phyloP scores from a whole-genome alignment of 169 alveolate genomes.

The Plasmodium gallinaceum region DNA sequence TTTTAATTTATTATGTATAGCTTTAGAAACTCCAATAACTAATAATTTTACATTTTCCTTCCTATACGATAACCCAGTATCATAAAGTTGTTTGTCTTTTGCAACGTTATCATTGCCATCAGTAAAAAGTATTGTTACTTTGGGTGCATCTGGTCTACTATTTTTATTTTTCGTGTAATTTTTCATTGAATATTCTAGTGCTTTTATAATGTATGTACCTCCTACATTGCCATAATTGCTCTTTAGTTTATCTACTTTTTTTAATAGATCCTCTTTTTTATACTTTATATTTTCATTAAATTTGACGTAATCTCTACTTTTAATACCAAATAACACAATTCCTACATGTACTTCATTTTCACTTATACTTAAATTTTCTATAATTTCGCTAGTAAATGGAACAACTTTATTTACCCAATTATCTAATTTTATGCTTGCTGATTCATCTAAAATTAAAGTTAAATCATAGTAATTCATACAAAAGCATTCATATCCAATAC shows the following conservation, averaged over 20 bases:
- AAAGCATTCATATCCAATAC: constrained; percentile 56
- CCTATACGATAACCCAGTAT: constrained; percentile 33
- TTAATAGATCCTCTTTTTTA: constrained; percentile 44
- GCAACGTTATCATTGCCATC: constrained; percentile 52
- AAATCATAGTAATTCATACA: constrained; percentile 67
- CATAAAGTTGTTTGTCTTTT: constrained; percentile 8
- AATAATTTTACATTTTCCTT: constrained; percentile 37
- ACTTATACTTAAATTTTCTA: constrained; percentile 38
- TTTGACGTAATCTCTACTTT: constrained; percentile 47
- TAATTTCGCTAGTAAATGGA: constrained; percentile 61
- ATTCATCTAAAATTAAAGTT: constrained; percentile 73
- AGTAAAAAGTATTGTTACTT: constrained; percentile 70
- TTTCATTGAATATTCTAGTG: constrained; percentile 55
- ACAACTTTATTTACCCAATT: constrained; percentile 53
- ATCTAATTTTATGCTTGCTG: constrained; percentile 39
- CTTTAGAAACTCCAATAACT: constrained; percentile 68
- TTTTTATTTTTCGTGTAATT: constrained; percentile 36
- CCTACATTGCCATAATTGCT: constrained; percentile 17
- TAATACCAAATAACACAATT: constrained; percentile 34
- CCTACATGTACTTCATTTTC: constrained; percentile 70
- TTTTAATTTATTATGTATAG: constrained; percentile 32
- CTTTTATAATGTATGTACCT: constrained; percentile 46
- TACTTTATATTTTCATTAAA: constrained; percentile 34
- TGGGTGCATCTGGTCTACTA: constrained; percentile 48
- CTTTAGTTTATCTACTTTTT: constrained; percentile 58